Conservation (phyloP, 495 filamentous ascomycete species). For the Trichoderma virens region DNA sequence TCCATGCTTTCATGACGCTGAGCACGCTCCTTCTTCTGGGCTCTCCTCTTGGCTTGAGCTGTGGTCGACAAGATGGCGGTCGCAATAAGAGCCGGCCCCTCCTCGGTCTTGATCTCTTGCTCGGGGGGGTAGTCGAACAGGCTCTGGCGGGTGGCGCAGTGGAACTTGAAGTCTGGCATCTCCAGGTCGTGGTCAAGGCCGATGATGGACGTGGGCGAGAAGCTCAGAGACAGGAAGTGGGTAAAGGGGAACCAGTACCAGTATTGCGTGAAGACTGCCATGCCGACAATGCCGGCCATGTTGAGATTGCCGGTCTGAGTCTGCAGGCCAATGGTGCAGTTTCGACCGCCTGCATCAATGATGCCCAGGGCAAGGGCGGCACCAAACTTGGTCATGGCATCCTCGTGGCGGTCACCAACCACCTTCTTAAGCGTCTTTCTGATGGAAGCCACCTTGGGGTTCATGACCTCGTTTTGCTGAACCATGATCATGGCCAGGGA, state of each 20-base stretch:
- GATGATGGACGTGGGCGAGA: slow-evolving; percentile 90
- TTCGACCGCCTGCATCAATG: slow-evolving; percentile 95
- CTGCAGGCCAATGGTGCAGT: slow-evolving; percentile 95
- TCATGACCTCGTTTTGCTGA: slow-evolving; percentile 95
- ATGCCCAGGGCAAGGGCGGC: slow-evolving; percentile 91
- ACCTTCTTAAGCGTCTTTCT: slow-evolving; percentile 85
- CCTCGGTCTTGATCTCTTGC: slow-evolving; percentile 86
- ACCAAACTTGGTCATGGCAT: slow-evolving; percentile 99
- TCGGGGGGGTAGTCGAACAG: slow-evolving; percentile 97
- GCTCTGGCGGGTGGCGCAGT: slow-evolving; percentile 87
- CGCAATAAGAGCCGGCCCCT: slow-evolving; percentile 88
- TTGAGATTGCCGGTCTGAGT: slow-evolving; percentile 97
- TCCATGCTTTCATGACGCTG: slow-evolving; percentile 83
- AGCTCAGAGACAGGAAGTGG: slow-evolving; percentile 91
- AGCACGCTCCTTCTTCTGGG: slow-evolving; percentile 62
- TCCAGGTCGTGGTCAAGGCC: slow-evolving; percentile 89
- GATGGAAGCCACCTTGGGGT: slow-evolving; percentile 75
- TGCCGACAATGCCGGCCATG: slow-evolving; percentile 94
- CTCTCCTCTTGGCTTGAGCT: slow-evolving; percentile 89
- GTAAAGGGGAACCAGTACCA: slow-evolving; percentile 99
- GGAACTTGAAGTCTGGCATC: slow-evolving; percentile 91
- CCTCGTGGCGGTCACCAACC: slow-evolving; percentile 90
- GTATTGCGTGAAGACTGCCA: slow-evolving; percentile 97
- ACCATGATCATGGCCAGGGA: slow-evolving; percentile 94
- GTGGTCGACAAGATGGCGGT: slow-evolving; percentile 96